A percentile compares a stretch with the other conserved stretches of the same genome.
These are phyloP conservation scores for Populus hybrid DNA, from an alignment of 441 rosid genomes.

Conservation along the genomic window DNA sequence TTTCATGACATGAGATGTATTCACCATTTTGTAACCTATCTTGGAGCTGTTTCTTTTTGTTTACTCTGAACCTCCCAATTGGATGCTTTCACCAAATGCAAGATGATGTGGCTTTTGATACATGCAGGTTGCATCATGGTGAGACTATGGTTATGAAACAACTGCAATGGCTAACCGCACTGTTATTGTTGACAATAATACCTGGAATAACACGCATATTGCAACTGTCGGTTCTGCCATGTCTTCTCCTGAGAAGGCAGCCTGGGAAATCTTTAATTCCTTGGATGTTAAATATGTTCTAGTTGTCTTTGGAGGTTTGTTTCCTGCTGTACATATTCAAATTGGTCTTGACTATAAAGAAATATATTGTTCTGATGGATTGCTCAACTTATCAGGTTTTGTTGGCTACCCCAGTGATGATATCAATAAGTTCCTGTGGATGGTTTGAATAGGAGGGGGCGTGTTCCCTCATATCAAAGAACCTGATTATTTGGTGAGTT, in stretches of 20 bases:
- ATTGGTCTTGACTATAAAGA: too few relatives aligned
- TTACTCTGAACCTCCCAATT: not conserved
- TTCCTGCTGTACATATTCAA: slow-evolving; percentile 14
- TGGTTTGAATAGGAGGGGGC: slow-evolving; percentile 99
- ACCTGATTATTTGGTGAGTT: slow-evolving; percentile 87
- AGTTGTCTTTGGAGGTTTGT: slow-evolving; percentile 95
- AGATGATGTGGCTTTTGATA: slow-evolving; percentile 16
- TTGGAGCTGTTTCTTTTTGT: not conserved
- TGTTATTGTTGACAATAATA: slow-evolving; percentile 97
- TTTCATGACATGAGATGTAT: not conserved
- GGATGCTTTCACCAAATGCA: slow-evolving; percentile 11
- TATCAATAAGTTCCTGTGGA: slow-evolving; percentile 98
- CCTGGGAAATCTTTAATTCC: slow-evolving; percentile 97
- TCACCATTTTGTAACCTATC: not conserved
- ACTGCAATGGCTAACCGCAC: slow-evolving; percentile 99
- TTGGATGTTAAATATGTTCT: slow-evolving; percentile 98
- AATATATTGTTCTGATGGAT: slow-evolving; percentile 32
- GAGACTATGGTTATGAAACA: slow-evolving; percentile 99
- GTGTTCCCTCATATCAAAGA: slow-evolving; percentile 99
- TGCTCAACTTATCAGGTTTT: slow-evolving; percentile 55
- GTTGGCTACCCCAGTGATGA: slow-evolving; percentile 99
- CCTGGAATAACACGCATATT: slow-evolving; percentile 99
- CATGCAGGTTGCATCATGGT: slow-evolving; percentile 98
- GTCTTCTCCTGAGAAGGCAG: slow-evolving; percentile 99
- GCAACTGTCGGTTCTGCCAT: slow-evolving; percentile 99